phyloP scores from a whole-genome alignment of 1,284 basidiomycete species.

The Papiliotrema fonsecae region DNA sequence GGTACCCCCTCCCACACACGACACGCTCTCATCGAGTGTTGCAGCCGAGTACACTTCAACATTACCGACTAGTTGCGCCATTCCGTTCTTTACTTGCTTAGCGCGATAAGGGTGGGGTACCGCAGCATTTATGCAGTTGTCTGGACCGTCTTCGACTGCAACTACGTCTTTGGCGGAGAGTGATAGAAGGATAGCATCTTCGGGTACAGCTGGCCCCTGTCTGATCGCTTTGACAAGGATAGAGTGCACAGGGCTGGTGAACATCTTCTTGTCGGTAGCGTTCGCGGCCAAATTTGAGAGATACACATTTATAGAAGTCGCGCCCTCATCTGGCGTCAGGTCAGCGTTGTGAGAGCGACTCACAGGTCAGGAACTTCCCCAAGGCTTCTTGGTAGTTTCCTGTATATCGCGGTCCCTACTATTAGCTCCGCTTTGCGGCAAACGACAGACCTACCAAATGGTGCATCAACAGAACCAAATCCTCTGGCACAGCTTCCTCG shows the following conservation, averaged over 20 bases:
- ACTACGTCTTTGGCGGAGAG: conserved; percentile 36
- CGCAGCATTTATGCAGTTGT: conserved; percentile 33
- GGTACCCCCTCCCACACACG: conserved; percentile 77
- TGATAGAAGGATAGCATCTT: conserved; percentile 42
- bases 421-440: background rate
- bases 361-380: conserved; percentile 47
- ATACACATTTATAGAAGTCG: conserved; percentile 47
- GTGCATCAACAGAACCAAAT: conserved; percentile 43
- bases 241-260: conserved; percentile 35
- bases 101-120: conserved; percentile 34
- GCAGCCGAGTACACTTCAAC: conserved; percentile 59
- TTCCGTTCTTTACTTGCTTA: conserved; percentile 27
- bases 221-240: conserved; percentile 45
- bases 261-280: conserved; percentile 28
- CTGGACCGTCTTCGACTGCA: background rate
- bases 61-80: conserved; percentile 54
- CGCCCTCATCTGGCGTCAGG: conserved; percentile 36
- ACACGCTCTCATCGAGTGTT: conserved; percentile 70
- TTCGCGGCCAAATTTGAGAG: conserved; percentile 34
- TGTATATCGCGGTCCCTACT: conserved; percentile 43
- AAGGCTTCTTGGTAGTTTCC: conserved; percentile 47
- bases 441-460: conserved; percentile 34
- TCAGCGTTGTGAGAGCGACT: conserved; percentile 5
- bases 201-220: conserved; percentile 36
- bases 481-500: conserved; percentile 44